Evolutionary conservation across 2,329 filamentous ascomycete species (phyloP), one percentile per base, ranked within the genome.

Genomic region (Xylaria sp.): DNA sequence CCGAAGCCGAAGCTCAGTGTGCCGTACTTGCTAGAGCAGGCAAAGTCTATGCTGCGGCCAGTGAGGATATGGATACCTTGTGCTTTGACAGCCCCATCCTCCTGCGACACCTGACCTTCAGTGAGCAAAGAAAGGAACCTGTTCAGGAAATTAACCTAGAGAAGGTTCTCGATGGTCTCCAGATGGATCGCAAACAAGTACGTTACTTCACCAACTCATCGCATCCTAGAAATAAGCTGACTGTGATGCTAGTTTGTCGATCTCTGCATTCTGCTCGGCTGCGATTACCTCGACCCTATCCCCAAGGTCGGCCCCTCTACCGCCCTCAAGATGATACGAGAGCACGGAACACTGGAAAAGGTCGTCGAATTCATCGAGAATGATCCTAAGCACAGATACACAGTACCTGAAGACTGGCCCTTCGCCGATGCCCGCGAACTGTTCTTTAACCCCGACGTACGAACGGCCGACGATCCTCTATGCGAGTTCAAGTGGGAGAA

Each of bases 401-500:
- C 82, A 0, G 80, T 99, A 10, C 94, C 94, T 0, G 92, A 96
- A n/a, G 91, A 97, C 76, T 99, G 94, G 93, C 94, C 94, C 0
- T 99, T 88, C 74, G 81, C 88, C 68, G 92, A 99, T 69, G 95
- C 94, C 6, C 90, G 95, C 47, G 85, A 92, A 16, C 85, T 99
- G 34, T 97, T 99, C 79, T 87, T 95, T 72, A 82, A 93, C 68
- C 94, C 94, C 0, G 92, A 97, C 67, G 93, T 99, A 30, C 87
- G 89, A 42, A 74, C 83, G 50, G 92, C 93, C 23, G 90, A 95
- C 67, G 84, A 95, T 69, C 85, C 90, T 0, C 86, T 91, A 10
- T 97, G 92, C 75, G 92, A 99, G 72, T 96, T 97, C 80, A 97
- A 96, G 76, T 99, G 95, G 94, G 92, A 97, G 50, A 88, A 87